Conservation (phyloP, 495 filamentous ascomycete species). For the Lasiosphaeria hispida region DNA sequence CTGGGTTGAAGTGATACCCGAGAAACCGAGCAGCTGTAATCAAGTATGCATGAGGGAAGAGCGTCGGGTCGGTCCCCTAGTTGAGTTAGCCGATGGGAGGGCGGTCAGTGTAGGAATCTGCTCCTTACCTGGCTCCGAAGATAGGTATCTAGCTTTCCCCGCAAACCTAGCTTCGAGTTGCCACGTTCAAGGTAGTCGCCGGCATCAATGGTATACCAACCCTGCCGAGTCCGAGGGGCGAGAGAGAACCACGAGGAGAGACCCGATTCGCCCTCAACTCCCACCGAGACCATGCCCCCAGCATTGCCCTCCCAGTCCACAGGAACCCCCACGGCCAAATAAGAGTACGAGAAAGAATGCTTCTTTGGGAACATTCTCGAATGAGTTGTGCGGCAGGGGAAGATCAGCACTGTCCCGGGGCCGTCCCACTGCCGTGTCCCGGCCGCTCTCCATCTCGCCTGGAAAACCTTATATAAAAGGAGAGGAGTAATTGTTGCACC, state of each 20-base stretch:
- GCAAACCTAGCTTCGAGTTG: constrained; percentile 42
- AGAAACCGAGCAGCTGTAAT: constrained; percentile 66
- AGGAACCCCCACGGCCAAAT: constrained; percentile 64
- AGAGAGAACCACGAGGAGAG: constrained; percentile 32
- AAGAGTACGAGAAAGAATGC: constrained; percentile 65
- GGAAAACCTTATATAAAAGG: constrained; percentile 10
- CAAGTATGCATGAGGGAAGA: constrained; percentile 65
- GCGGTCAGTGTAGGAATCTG: background rate
- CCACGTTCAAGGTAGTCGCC: constrained; percentile 59
- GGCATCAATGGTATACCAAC: constrained; percentile 59
- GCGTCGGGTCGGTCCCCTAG: constrained; percentile 48
- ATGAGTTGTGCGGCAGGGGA: constrained; percentile 62
- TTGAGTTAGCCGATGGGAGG: constrained; percentile 18
- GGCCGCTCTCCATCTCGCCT: background rate
- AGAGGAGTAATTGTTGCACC: constrained; percentile 1
- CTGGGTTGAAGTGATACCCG: constrained; percentile 71
- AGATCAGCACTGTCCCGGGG: constrained; percentile 37
- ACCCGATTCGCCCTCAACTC: constrained; percentile 24
- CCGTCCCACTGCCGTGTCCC: constrained; percentile 19
- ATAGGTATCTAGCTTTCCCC: constrained; percentile 58
- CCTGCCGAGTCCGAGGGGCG: constrained; percentile 9
- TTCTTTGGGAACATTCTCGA: constrained; percentile 59
- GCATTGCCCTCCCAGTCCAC: constrained; percentile 56
- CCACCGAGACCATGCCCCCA: constrained; percentile 54
- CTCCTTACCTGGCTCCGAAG: constrained; percentile 48